phyloP scores from a whole-genome alignment of 768 basidiomycete species.

The Rhizopogon sp. region DNA sequence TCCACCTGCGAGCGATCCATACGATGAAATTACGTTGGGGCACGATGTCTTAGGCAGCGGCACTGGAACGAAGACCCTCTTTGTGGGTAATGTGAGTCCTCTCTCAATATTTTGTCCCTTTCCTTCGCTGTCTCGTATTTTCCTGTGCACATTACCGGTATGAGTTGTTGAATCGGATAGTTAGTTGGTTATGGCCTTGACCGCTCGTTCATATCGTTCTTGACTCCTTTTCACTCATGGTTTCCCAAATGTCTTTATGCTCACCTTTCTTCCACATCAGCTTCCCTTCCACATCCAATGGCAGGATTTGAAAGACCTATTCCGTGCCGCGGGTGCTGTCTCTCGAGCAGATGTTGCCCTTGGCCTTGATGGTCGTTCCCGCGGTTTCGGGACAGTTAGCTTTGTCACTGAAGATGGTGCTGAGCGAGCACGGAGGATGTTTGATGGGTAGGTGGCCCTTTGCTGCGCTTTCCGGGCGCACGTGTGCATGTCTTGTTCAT shows the following conservation, averaged over 20 bases:
- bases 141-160: neutral
- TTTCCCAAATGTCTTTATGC: neutral
- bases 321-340: slow-evolving; percentile 86
- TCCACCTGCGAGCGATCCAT: neutral
- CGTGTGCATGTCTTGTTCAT: neutral
- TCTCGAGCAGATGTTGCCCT: slow-evolving; percentile 88
- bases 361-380: slow-evolving; percentile 81
- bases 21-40: neutral
- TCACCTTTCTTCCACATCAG: slow-evolving; percentile 30
- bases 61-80: slow-evolving; percentile 52
- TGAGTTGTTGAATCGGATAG: neutral
- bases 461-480: neutral
- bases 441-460: slow-evolving; percentile 70
- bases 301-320: slow-evolving; percentile 97
- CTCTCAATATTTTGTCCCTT: neutral
- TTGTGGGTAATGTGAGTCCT: slow-evolving; percentile 81
- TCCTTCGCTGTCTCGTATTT: neutral
- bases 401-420: slow-evolving; percentile 84
- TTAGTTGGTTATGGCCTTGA: neutral
- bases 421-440: slow-evolving; percentile 77
- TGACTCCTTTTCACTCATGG: neutral
- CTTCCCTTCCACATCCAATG: slow-evolving; percentile 93
- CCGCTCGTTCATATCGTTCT: neutral
- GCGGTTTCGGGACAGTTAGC: slow-evolving; percentile 91
- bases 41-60: slow-evolving; percentile 23